Evolutionary conservation across 148 eudicot genomes (phyloP).

Genomic region (Vaccinium myrtillus): DNA sequence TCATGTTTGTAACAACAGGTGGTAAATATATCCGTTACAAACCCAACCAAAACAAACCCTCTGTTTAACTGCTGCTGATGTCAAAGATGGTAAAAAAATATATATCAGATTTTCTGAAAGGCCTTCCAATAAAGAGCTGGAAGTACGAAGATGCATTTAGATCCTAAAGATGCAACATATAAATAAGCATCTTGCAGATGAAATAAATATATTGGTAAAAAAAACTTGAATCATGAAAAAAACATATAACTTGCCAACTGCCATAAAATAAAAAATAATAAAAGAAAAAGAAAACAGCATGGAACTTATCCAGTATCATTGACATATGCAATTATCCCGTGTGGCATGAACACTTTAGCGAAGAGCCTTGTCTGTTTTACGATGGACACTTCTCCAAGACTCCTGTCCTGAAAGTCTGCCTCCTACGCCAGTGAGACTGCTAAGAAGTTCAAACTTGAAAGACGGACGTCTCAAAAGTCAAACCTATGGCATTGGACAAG

Average conservation of each 20-base stretch:
- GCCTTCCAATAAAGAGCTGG: neutral
- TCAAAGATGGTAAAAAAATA: neutral
- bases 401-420: neutral
- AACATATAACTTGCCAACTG: neutral
- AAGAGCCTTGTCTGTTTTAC: too few species aligned
- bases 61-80: neutral
- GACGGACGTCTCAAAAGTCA: neutral
- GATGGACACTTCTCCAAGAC: neutral
- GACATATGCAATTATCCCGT: neutral
- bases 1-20: constrained; percentile 6
- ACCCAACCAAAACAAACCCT: neutral
- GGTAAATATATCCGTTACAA: neutral
- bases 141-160: neutral
- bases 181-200: neutral
- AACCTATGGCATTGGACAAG: neutral
- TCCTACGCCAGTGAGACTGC: neutral
- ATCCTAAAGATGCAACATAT: neutral
- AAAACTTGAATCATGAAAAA: neutral
- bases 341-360: neutral
- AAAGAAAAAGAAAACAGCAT: neutral
- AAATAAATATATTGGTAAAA: neutral
- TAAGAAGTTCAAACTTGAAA: neutral
- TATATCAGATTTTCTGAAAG: neutral
- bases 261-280: neutral
- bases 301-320: neutral